phyloP scores from a whole-genome alignment of 164 flowering plant genomes.

The Buxus sempervirens region DNA sequence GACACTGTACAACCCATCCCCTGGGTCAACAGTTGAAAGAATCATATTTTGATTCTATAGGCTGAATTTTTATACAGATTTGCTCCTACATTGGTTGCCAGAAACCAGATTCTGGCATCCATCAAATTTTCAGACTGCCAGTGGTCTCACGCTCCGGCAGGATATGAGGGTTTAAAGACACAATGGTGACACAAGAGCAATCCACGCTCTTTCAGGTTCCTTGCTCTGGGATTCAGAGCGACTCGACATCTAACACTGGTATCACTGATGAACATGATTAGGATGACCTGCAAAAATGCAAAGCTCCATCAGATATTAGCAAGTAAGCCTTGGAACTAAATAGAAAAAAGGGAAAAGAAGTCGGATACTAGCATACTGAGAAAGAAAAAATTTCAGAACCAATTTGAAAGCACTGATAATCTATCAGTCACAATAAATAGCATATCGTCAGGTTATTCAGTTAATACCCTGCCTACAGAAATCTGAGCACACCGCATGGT shows the following conservation, averaged over 20 bases:
- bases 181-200: conserved; percentile 38
- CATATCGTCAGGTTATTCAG: too few relatives aligned
- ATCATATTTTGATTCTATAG: conserved; percentile 63
- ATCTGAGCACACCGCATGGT: too few relatives aligned
- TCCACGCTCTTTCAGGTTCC: conserved; percentile 37
- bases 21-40: conserved; percentile 35
- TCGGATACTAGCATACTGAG: too few relatives aligned
- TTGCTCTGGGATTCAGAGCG: conserved; percentile 44
- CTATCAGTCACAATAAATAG: too few relatives aligned
- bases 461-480: too few relatives aligned
- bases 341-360: too few relatives aligned
- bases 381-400: too few relatives aligned
- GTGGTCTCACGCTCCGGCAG: conserved; percentile 33
- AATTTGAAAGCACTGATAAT: too few relatives aligned
- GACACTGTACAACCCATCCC: conserved; percentile 20
- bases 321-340: background rate
- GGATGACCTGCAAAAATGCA: conserved; percentile 58
- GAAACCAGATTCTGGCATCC: conserved; percentile 62
- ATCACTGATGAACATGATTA: conserved; percentile 65
- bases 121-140: conserved; percentile 31
- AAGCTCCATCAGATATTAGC: conserved; percentile 1
- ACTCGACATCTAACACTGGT: conserved; percentile 44
- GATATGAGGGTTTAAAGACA: conserved; percentile 38
- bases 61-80: conserved; percentile 25
- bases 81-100: conserved; percentile 34